Evolutionary conservation across 306 rosid species (phyloP).

Genomic region (Ormosia semicastrata): DNA sequence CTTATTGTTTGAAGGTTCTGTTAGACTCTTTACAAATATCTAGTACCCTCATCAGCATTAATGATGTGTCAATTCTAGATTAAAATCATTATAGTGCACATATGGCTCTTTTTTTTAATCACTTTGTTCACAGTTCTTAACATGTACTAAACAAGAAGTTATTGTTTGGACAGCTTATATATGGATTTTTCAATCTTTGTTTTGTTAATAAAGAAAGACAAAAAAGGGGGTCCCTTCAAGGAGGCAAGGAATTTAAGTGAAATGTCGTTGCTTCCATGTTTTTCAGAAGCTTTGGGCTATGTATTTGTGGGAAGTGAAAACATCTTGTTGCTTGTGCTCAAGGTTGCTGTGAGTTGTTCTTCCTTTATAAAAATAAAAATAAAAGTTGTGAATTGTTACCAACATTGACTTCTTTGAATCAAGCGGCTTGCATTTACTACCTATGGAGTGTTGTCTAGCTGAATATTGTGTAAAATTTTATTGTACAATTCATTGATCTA

Average conservation of each 20-base stretch:
- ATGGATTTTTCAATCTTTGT: background rate
- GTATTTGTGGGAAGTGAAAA: background rate
- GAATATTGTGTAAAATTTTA: background rate
- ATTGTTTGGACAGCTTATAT: background rate
- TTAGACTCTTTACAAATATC: background rate
- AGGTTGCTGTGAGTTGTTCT: background rate
- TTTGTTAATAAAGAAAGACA: background rate
- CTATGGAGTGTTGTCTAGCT: background rate
- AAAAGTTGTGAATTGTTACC: background rate
- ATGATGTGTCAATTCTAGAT: background rate
- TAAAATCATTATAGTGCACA: background rate
- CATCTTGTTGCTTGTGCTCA: background rate
- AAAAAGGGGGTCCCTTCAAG: background rate
- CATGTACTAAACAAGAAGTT: background rate
- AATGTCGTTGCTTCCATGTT: background rate
- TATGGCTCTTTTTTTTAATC: background rate
- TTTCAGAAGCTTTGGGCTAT: background rate
- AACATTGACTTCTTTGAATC: slow-evolving; percentile 8
- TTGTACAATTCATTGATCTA: background rate
- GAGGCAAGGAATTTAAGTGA: background rate
- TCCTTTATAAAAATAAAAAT: background rate
- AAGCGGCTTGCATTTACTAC: background rate
- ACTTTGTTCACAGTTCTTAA: background rate
- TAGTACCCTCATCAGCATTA: background rate
- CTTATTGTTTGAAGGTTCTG: background rate